A percentile compares a stretch with the other conserved stretches of the same genome.
phyloP scores from a whole-genome alignment of 768 basidiomycete genomes.

The Phylloporus arenicola region DNA sequence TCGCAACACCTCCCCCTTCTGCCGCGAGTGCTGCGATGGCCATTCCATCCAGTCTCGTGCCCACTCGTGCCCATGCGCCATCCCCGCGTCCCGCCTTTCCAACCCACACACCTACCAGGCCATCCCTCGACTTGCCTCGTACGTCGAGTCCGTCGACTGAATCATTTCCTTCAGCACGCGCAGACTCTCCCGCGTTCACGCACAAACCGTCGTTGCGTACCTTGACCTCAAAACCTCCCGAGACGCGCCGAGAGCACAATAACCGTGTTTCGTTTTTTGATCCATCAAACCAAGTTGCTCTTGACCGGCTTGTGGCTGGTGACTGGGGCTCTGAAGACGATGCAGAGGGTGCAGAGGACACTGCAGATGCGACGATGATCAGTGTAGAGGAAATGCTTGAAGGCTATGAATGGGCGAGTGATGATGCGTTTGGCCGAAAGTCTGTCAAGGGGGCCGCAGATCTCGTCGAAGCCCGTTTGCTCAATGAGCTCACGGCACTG shows the following conservation, averaged over 20 bases:
- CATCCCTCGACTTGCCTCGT: slow-evolving; percentile 18
- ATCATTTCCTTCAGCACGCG: slow-evolving; percentile 14
- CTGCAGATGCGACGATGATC: slow-evolving; percentile 73
- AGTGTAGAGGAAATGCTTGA: slow-evolving; percentile 99
- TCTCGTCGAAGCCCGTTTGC: slow-evolving; percentile 81
- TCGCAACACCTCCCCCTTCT: slow-evolving; percentile 35
- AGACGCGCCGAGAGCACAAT: slow-evolving; percentile 51
- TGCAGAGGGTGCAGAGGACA: slow-evolving; percentile 62
- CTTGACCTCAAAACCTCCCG: slow-evolving; percentile 30
- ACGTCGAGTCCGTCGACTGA: slow-evolving; percentile 14
- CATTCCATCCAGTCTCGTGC: slow-evolving; percentile 24
- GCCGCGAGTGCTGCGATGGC: slow-evolving; percentile 17
- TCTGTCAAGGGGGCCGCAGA: slow-evolving; percentile 74
- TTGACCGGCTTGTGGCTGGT: slow-evolving; percentile 63
- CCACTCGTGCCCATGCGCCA: slow-evolving; percentile 18
- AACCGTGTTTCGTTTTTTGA: slow-evolving; percentile 81
- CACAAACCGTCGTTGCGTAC: slow-evolving; percentile 27
- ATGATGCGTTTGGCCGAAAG: slow-evolving; percentile 63
- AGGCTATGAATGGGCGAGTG: slow-evolving; percentile 94
- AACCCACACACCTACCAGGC: slow-evolving; percentile 8
- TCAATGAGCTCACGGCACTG: slow-evolving; percentile 87
- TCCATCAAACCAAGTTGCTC: slow-evolving; percentile 64
- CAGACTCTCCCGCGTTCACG: slow-evolving; percentile 12
- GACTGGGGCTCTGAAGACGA: slow-evolving; percentile 43
- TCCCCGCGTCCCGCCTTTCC: slow-evolving; percentile 20